Evolutionary conservation across 371 early-diverging fungal genomes (phyloP).

Genomic region (Rhizopus stolonifer): DNA sequence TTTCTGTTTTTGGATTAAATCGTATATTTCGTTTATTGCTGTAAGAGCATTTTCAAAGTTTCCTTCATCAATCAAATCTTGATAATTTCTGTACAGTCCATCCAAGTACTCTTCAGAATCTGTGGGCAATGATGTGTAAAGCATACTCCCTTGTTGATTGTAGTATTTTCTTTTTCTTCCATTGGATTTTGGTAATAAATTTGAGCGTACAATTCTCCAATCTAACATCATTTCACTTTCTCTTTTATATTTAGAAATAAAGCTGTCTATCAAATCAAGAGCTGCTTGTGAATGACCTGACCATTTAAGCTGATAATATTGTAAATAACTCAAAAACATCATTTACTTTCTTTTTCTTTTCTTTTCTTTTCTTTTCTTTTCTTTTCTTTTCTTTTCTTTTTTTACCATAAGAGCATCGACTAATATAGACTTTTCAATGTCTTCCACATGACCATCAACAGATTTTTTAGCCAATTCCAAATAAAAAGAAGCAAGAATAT

Average conservation of each 20-base stretch:
- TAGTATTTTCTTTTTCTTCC: conserved; percentile 8
- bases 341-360: no score
- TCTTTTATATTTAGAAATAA: conserved; percentile 20
- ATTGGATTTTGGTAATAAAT: conserved; percentile 2
- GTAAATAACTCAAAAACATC: background rate
- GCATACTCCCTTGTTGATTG: background rate
- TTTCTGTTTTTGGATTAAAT: conserved; percentile 7
- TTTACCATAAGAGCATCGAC: conserved; percentile 32
- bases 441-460: conserved; percentile 17
- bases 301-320: conserved; percentile 19
- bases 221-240: conserved; percentile 25
- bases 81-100: conserved; percentile 1
- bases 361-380: background rate
- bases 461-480: conserved; percentile 20
- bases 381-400: no score
- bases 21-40: conserved; percentile 9
- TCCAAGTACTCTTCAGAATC: conserved; percentile 16
- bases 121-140: background rate
- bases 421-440: conserved; percentile 29
- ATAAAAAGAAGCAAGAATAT: conserved; percentile 19
- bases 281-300: conserved; percentile 30
- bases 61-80: background rate
- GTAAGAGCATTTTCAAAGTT: conserved; percentile 14
- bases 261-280: conserved; percentile 17
- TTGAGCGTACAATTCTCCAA: conserved; percentile 29